phyloP scores from a whole-genome alignment of 2,329 filamentous ascomycete species.

The Alternaria sp. region DNA sequence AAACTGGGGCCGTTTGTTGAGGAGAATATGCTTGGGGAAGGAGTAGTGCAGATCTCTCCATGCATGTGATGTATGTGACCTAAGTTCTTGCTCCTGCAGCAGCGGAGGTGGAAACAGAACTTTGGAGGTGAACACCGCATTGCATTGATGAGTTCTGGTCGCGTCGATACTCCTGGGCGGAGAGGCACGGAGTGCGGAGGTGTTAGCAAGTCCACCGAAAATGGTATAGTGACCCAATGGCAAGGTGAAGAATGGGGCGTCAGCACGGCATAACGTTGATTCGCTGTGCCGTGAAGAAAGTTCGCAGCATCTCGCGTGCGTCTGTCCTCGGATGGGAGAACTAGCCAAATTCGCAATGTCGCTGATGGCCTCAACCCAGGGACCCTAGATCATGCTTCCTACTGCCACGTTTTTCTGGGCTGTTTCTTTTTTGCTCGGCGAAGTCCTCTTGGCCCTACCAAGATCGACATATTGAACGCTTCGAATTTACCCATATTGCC shows the following conservation, averaged over 20 bases:
- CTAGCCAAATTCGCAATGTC: slow-evolving; percentile 2
- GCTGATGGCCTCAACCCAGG: slow-evolving; percentile 10
- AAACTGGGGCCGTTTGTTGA: slow-evolving; percentile 13
- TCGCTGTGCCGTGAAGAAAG: background rate
- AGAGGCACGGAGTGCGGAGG: slow-evolving; percentile 9
- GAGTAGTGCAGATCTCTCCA: slow-evolving; percentile 1
- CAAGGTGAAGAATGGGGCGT: slow-evolving; percentile 7
- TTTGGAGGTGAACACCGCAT: background rate
- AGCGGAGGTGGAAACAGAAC: background rate
- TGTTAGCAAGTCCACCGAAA: background rate
- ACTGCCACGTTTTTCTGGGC: slow-evolving; percentile 14
- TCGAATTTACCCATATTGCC: slow-evolving; percentile 22
- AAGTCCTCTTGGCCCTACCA: slow-evolving; percentile 4
- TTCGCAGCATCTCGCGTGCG: background rate
- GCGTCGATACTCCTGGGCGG: slow-evolving; percentile 2
- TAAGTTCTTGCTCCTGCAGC: background rate
- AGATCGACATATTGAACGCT: slow-evolving; percentile 16
- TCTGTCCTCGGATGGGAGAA: background rate
- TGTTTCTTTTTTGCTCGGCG: slow-evolving; percentile 1
- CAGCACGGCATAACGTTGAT: slow-evolving; percentile 16
- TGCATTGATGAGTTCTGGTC: slow-evolving; percentile 6
- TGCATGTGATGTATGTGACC: background rate
- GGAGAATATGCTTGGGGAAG: slow-evolving; percentile 7
- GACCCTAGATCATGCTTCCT: background rate
- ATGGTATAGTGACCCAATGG: slow-evolving; percentile 2